These are phyloP conservation scores for Paramecium tetraurelia DNA, from an alignment of 73 alveolate species.

Conservation along the genomic window DNA sequence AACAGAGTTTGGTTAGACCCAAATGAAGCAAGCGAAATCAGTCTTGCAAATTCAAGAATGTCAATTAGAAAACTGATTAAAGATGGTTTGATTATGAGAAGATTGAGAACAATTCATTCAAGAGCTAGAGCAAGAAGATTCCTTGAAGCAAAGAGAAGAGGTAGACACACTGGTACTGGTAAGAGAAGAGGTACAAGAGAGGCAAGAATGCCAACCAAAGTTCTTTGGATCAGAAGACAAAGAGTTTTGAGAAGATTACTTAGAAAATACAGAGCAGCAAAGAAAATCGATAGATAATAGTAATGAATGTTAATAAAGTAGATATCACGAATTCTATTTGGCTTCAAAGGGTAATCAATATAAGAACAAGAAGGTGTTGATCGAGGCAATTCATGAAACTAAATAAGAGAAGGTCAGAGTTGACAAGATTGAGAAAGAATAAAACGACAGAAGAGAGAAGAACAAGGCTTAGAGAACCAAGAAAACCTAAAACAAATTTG, in stretches of 20 bases:
- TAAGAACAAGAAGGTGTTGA: constrained; percentile 95
- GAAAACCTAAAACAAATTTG: constrained; percentile 25
- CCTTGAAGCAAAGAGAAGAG: constrained; percentile 82
- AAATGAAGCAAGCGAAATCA: constrained; percentile 94
- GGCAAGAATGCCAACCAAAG: constrained; percentile 98
- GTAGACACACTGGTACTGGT: constrained; percentile 97
- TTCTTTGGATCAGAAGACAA: constrained; percentile 97
- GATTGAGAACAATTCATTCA: constrained; percentile 95
- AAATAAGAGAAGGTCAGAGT: constrained; percentile 65
- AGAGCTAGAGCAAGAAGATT: constrained; percentile 90
- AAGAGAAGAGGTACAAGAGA: constrained; percentile 96
- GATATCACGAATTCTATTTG: constrained; percentile 93
- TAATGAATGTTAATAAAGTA: neutral
- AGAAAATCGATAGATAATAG: constrained; percentile 94
- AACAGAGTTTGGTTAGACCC: constrained; percentile 98
- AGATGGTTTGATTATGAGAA: constrained; percentile 96
- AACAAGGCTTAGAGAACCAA: constrained; percentile 54
- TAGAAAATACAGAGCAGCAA: constrained; percentile 93
- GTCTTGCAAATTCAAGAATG: constrained; percentile 92
- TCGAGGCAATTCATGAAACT: constrained; percentile 95
- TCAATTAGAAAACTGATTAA: constrained; percentile 90
- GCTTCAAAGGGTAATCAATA: constrained; percentile 96
- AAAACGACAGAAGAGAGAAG: constrained; percentile 63
- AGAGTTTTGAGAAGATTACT: constrained; percentile 98
- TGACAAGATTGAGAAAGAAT: constrained; percentile 53